These are phyloP conservation scores for Arachis stenosperma DNA, from an alignment of 306 rosid genomes.

Conservation along the genomic window DNA sequence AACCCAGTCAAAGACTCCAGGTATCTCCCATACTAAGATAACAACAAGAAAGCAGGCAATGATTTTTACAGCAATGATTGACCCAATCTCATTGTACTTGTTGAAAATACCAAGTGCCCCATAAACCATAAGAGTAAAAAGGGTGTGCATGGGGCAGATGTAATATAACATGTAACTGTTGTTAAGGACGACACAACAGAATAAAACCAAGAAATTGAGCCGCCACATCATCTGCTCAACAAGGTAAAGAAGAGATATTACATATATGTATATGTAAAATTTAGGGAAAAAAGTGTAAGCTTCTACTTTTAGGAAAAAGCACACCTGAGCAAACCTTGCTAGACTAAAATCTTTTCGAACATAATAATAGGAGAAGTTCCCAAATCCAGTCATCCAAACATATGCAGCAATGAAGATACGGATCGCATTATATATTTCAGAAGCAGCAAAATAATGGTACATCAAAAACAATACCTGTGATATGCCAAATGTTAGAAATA, in stretches of 20 bases:
- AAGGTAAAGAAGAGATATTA: constrained; percentile 30
- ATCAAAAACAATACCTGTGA: constrained; percentile 84
- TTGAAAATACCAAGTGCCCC: constrained; percentile 79
- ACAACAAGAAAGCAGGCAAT: constrained; percentile 78
- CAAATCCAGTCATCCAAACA: constrained; percentile 99
- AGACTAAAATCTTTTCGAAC: constrained; percentile 92
- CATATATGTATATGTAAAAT: constrained; percentile 33
- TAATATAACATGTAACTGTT: constrained; percentile 94
- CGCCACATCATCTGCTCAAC: constrained; percentile 99
- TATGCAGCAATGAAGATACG: constrained; percentile 88
- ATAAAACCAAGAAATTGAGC: constrained; percentile 88
- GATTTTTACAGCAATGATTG: constrained; percentile 73
- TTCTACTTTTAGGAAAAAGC: constrained; percentile 40
- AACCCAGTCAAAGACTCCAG: constrained; percentile 87
- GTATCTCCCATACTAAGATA: constrained; percentile 88
- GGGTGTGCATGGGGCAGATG: constrained; percentile 99
- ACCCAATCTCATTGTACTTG: constrained; percentile 83
- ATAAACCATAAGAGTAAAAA: constrained; percentile 91
- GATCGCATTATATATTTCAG: constrained; percentile 84
- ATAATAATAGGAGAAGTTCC: constrained; percentile 94
- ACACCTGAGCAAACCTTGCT: constrained; percentile 88
- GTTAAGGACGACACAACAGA: constrained; percentile 80
- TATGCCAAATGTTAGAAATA: constrained; percentile 32
- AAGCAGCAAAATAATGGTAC: constrained; percentile 94
- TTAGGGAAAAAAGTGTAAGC: constrained; percentile 1